Conservation (phyloP, 495 filamentous ascomycete species). For the Neurospora sp. region DNA sequence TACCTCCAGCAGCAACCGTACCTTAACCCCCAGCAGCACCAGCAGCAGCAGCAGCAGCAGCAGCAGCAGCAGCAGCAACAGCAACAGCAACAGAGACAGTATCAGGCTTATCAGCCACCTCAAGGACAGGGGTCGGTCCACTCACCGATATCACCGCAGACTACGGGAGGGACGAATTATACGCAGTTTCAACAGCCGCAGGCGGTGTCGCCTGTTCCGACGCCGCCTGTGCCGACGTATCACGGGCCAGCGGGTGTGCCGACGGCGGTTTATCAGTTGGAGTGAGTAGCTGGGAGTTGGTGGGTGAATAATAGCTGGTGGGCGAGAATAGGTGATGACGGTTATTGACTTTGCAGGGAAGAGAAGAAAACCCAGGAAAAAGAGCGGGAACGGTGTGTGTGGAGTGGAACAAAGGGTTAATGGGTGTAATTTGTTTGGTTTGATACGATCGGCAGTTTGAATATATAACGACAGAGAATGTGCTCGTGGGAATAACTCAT, state of each 20-base stretch:
- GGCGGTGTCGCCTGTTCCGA: not conserved
- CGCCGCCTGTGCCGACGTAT: not conserved
- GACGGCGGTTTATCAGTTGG: not conserved
- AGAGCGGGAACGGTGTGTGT: not conserved
- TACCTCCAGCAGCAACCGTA: conserved; percentile 9
- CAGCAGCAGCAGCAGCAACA: conserved; percentile 1
- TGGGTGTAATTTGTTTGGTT: not conserved
- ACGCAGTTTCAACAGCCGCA: not conserved
- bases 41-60: too few species aligned
- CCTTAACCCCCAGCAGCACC: conserved; percentile 5
- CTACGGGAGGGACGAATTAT: not conserved
- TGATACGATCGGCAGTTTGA: not conserved
- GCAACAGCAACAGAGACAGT: not conserved
- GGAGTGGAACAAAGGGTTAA: not conserved
- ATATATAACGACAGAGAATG: not conserved
- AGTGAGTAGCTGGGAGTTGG: not conserved
- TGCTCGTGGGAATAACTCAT: not conserved
- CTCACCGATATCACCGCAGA: not conserved
- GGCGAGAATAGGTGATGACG: not conserved
- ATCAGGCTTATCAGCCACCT: not conserved
- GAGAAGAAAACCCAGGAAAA: not conserved
- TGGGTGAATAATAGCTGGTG: not conserved
- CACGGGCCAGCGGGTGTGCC: not conserved
- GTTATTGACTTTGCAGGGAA: not conserved
- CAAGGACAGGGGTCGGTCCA: not conserved